Evolutionary conservation across 805 yeast species (phyloP), one percentile per base, ranked within the genome.

Genomic region (Millerago galiae): DNA sequence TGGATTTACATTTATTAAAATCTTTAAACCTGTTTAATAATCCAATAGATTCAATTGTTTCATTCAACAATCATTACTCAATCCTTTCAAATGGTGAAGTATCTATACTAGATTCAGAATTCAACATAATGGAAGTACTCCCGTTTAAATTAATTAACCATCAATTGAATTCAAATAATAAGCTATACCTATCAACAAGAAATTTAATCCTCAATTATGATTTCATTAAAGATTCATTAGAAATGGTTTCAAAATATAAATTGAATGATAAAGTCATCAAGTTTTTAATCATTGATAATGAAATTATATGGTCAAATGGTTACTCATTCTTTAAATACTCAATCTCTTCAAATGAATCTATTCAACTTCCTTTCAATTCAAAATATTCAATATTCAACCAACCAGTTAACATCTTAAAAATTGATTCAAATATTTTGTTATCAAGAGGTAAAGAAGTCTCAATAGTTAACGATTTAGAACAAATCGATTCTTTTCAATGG

Each of bases 261-360:
- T 18, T 61, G 2, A 55, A 55, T 5, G 67, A 64, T 32, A 53
- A 55, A 35, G 42, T 61, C 2, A 32, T 41, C 2, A 33, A 37
- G 6, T 47, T 66, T 36, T 38, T 45, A 16, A 37, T 55, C 1
- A 49, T 49, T 5, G 50, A 57, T 34, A 27, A 39, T 14, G 24
- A n/a, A n/a, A 30, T 40, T 8, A 16, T 37, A 14, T 44, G 47
- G 47, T 37, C 17, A 11, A 34, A 41, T 34, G 44, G 44, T 1
- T 25, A 31, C 10, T 28, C 43, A 10, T 29, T 44, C 14, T 44
- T 33, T 12, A n/a, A 12, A 18, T 33, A 40, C 15, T 10, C 5
- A 10, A 14, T 24, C 3, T 17, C 34, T 2, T 39, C 32, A 6
- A 45, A 41, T 8, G 46, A 42, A 3, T 35, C 38, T 5, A 9